Base-by-base conservation (phyloP, 208 protist species). In the Wallacemonas collosoma region DNA sequence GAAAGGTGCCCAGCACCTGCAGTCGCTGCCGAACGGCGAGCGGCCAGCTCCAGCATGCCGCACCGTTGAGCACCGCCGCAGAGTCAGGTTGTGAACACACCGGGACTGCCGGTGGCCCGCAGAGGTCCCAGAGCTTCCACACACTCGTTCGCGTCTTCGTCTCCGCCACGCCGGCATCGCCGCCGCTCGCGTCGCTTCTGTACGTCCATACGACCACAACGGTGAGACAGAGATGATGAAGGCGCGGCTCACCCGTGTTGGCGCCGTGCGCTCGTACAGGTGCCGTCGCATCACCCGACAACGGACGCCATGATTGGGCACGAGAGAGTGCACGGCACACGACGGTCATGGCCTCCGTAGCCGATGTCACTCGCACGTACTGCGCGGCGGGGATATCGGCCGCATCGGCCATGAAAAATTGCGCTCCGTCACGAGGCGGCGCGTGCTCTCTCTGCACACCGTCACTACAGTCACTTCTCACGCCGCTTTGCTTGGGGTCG, bases 341-440 rank as follows among this genome's bases (percentile, higher is more conserved):
- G 14, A 80, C 73, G 0, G 48, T 45, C 9, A 73, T 40, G 45
- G 69, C 68, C 67, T 86, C 77, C 17, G 50, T 3, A 7, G 43
- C 45, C 35, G 40, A 68, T 11, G 39, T 40, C 53, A 69, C 74
- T 2, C 53, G 63, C 35, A 86, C 73, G 61, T 86, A 86, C 48
- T 70, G 77, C 26, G 74, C 55, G 51, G 81, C 81, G 1, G 81
- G 81, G 61, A 86, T 81, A 44, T 86, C 81, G 1, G 76, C 68
- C 47, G 66, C 67, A 57, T 80, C 77, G 12, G 68, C 69, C 81
- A 86, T 82, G 67, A 86, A 86, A 7, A 38, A 26, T 26, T 26
- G 26, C 26, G 26, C 26, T 26, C 26, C 26, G 26, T 26, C 26
- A 26, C 26, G 26, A 26, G 26, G 26, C 26, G 26, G 26, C 26